phyloP scores from a whole-genome alignment of 108 stramenopile species.

The Bacterosira constricta region DNA sequence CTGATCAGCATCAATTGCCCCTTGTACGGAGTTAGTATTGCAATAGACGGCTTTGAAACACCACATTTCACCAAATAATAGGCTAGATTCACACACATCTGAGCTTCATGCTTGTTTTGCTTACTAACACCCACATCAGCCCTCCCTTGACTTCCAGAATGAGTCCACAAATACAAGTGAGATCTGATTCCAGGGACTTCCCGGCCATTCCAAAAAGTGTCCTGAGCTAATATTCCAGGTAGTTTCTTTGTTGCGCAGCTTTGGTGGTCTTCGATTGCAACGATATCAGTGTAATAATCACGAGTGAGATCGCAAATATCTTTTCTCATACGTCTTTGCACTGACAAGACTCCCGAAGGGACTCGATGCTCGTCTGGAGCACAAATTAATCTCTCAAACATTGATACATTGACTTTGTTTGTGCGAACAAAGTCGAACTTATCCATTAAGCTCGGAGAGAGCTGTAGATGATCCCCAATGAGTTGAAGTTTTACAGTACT shows the following conservation, averaged over 20 bases:
- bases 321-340: constrained; percentile 53
- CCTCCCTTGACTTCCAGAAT: constrained; percentile 24
- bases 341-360: constrained; percentile 44
- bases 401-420: constrained; percentile 52
- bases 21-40: constrained; percentile 55
- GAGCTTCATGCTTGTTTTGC: constrained; percentile 33
- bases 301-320: constrained; percentile 54
- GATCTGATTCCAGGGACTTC: constrained; percentile 47
- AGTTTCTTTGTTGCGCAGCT: constrained; percentile 15
- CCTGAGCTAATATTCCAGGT: constrained; percentile 1
- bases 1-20: constrained; percentile 50
- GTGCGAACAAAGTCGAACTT: constrained; percentile 30
- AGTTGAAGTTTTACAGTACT: constrained; percentile 49
- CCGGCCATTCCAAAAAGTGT: constrained; percentile 21
- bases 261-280: constrained; percentile 46
- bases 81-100: constrained; percentile 43
- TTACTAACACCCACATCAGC: constrained; percentile 24
- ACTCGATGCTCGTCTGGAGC: constrained; percentile 35
- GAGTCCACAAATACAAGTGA: constrained; percentile 50
- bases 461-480: constrained; percentile 54
- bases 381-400: constrained; percentile 49
- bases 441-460: constrained; percentile 41
- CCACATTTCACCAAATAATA: constrained; percentile 45
- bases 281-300: constrained; percentile 34
- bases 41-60: constrained; percentile 39